Evolutionary conservation across 192 early-diverging fungal species (phyloP).

Genomic region (Jimgerdemannia lactiflua): DNA sequence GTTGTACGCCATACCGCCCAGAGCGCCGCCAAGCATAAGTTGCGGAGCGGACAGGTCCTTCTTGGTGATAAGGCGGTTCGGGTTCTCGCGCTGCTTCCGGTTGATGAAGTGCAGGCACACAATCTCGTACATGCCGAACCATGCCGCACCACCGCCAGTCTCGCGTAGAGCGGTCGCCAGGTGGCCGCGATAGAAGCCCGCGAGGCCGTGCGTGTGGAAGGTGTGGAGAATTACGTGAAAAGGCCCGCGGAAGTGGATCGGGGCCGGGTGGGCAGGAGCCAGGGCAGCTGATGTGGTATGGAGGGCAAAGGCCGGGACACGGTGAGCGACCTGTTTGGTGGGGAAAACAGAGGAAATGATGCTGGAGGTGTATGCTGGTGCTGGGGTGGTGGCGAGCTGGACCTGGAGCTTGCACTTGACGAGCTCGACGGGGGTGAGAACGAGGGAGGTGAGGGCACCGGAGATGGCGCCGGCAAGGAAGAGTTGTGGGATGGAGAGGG

Average conservation of each 20-base stretch:
- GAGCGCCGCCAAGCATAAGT: slow-evolving; percentile 84
- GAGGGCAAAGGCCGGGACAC: slow-evolving; percentile 15
- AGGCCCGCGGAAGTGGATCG: slow-evolving; percentile 38
- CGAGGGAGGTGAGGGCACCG: slow-evolving; percentile 81
- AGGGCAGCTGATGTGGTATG: slow-evolving; percentile 6
- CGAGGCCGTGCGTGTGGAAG: slow-evolving; percentile 40
- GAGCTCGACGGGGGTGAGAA: slow-evolving; percentile 93
- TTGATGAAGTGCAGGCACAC: slow-evolving; percentile 54
- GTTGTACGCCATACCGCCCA: slow-evolving; percentile 92
- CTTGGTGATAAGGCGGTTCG: slow-evolving; percentile 45
- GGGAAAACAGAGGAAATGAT: neutral
- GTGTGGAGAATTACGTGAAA: slow-evolving; percentile 43
- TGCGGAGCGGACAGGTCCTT: slow-evolving; percentile 67
- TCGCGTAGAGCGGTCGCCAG: slow-evolving; percentile 87
- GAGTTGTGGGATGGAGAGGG: slow-evolving; percentile 65
- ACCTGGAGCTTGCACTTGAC: slow-evolving; percentile 98
- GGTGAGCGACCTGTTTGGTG: slow-evolving; percentile 16
- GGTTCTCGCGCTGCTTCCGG: slow-evolving; percentile 18
- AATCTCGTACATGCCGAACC: slow-evolving; percentile 96
- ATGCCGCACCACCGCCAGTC: slow-evolving; percentile 86
- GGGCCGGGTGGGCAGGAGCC: slow-evolving; percentile 3
- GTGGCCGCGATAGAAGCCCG: slow-evolving; percentile 78
- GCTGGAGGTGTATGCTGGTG: neutral
- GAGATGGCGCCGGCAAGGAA: slow-evolving; percentile 81
- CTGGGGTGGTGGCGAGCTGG: slow-evolving; percentile 51